phyloP scores from a whole-genome alignment of 495 filamentous ascomycete genomes.

The Umbilicaria muhlenbergii region DNA sequence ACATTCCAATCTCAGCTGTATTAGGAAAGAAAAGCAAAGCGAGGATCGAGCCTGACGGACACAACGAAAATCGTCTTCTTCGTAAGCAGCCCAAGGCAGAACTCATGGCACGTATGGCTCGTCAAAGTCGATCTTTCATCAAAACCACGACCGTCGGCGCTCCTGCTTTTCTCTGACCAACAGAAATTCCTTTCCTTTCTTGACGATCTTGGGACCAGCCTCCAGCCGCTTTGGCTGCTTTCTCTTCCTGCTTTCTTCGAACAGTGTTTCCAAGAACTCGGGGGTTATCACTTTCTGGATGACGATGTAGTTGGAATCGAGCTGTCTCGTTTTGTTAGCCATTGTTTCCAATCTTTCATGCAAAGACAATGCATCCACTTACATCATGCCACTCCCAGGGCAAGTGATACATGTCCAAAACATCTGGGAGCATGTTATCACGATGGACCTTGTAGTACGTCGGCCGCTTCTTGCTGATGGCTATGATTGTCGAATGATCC shows the following conservation, averaged over 20 bases:
- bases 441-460: conserved; percentile 39
- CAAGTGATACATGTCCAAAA: conserved; percentile 26
- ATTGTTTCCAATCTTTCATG: background rate
- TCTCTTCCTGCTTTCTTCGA: conserved; percentile 50
- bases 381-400: conserved; percentile 31
- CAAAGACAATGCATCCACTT: background rate
- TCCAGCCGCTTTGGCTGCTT: conserved; percentile 35
- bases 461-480: conserved; percentile 12
- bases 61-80: too few relatives aligned
- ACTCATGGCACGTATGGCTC: too few relatives aligned
- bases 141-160: conserved; percentile 5
- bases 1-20: too few relatives aligned
- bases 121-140: background rate
- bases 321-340: conserved; percentile 15
- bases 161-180: conserved; percentile 46
- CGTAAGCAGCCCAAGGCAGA: too few relatives aligned
- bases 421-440: conserved; percentile 34
- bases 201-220: conserved; percentile 28
- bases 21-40: too few relatives aligned
- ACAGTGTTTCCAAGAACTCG: conserved; percentile 56
- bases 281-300: conserved; percentile 66
- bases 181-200: conserved; percentile 36
- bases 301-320: conserved; percentile 55
- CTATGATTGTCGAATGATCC: conserved; percentile 1
- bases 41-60: too few relatives aligned